A percentile compares a stretch with the other conserved stretches of the same genome.
These are phyloP conservation scores for Fusarium incarnatum DNA, from an alignment of 2,329 filamentous ascomycete genomes.

Conservation along the genomic window DNA sequence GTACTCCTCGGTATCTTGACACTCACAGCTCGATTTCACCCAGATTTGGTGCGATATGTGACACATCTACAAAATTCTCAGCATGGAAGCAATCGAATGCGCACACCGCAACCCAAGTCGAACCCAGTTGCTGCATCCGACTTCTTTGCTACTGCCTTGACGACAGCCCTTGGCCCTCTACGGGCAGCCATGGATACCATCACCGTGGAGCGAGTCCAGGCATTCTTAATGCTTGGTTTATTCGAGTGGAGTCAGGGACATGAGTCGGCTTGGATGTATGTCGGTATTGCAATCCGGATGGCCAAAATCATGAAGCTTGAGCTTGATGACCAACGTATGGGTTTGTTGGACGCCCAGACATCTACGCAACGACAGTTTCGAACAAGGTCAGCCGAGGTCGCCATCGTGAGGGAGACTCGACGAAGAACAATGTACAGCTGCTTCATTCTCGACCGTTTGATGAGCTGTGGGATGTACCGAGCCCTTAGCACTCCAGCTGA, in stretches of 20 bases:
- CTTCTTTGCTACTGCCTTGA: slow-evolving; percentile 9
- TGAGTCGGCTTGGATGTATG: slow-evolving; percentile 9
- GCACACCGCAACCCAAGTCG: background rate
- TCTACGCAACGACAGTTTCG: background rate
- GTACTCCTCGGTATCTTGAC: slow-evolving; percentile 18
- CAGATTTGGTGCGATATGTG: slow-evolving; percentile 15
- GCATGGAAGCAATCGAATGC: background rate
- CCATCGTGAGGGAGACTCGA: slow-evolving; percentile 54
- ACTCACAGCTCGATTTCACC: slow-evolving; percentile 17
- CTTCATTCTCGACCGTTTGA: slow-evolving; percentile 76
- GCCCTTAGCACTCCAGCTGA: slow-evolving; percentile 68
- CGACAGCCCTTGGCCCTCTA: slow-evolving; percentile 9
- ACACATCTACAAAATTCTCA: slow-evolving; percentile 4
- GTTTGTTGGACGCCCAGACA: background rate
- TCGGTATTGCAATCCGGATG: slow-evolving; percentile 10
- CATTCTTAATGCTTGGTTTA: slow-evolving; percentile 15
- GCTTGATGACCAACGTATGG: slow-evolving; percentile 13
- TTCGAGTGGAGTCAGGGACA: slow-evolving; percentile 17
- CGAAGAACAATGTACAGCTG: slow-evolving; percentile 81
- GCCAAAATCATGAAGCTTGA: slow-evolving; percentile 13
- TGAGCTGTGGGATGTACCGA: slow-evolving; percentile 72
- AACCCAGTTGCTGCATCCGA: background rate
- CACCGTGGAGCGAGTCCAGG: slow-evolving; percentile 6
- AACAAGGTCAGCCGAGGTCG: background rate
- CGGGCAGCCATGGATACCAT: slow-evolving; percentile 2